Conservation (phyloP, 805 yeast species). For the Ogataea neopini region DNA sequence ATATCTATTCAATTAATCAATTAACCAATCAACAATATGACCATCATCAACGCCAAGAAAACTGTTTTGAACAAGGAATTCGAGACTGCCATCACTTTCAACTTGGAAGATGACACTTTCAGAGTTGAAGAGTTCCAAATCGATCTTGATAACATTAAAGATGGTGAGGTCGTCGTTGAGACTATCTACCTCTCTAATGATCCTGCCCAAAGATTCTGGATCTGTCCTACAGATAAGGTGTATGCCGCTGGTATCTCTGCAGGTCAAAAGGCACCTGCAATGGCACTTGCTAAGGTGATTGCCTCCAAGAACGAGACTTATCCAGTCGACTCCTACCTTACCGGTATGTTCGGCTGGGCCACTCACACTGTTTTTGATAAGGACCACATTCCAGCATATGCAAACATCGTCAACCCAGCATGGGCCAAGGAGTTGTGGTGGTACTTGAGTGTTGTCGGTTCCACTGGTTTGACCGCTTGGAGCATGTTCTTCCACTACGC, state of each 20-base stretch:
- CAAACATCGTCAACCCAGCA: conserved; percentile 27
- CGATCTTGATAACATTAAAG: conserved; percentile 4
- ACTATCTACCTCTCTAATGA: conserved; percentile 53
- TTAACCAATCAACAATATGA: conserved; percentile 1
- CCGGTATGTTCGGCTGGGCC: conserved; percentile 47
- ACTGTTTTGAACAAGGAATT: conserved; percentile 6
- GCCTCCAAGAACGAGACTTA: conserved; percentile 34
- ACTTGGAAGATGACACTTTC: conserved; percentile 5
- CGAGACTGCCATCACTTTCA: conserved; percentile 3
- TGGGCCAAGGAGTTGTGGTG: conserved; percentile 39
- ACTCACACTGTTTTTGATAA: conserved; percentile 44
- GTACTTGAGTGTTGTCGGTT: conserved; percentile 52
- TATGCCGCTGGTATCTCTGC: conserved; percentile 42
- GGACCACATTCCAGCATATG: neutral
- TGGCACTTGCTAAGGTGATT: conserved; percentile 52
- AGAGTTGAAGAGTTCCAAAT: conserved; percentile 7
- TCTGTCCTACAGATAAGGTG: conserved; percentile 37
- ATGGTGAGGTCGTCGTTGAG: conserved; percentile 43
- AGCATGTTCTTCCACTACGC: conserved; percentile 53
- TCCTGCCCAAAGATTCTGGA: conserved; percentile 63
- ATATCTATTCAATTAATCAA: too few species aligned
- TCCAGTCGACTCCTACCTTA: conserved; percentile 45
- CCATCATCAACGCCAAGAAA: conserved; percentile 4
- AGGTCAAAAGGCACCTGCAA: conserved; percentile 46
- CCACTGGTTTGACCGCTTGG: conserved; percentile 64